These are phyloP conservation scores for Nakazawaea ernobii DNA, from an alignment of 805 yeast species.

Conservation along the genomic window DNA sequence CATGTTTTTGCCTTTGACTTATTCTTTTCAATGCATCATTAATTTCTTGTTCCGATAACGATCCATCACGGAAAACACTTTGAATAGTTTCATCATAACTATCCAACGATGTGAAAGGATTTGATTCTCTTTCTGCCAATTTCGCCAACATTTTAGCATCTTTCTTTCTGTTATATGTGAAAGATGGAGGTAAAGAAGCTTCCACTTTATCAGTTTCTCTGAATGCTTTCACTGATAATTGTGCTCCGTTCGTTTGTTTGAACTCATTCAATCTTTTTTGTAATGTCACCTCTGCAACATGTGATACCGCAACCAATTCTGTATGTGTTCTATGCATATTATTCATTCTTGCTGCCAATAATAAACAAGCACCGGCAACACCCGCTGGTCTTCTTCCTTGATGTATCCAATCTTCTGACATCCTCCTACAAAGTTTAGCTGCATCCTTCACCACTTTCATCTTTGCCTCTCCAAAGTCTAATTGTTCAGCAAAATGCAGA, in stretches of 20 bases:
- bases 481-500: slow-evolving; percentile 85
- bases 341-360: slow-evolving; percentile 95
- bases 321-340: slow-evolving; percentile 86
- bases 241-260: slow-evolving; percentile 67
- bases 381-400: slow-evolving; percentile 99
- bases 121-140: slow-evolving; percentile 21
- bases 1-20: slow-evolving; percentile 18
- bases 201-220: slow-evolving; percentile 41
- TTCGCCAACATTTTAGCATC: slow-evolving; percentile 33
- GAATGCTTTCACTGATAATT: slow-evolving; percentile 67
- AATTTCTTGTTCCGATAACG: slow-evolving; percentile 39
- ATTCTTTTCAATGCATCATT: slow-evolving; percentile 26
- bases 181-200: slow-evolving; percentile 80
- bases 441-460: slow-evolving; percentile 85
- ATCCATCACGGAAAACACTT: slow-evolving; percentile 38
- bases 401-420: slow-evolving; percentile 93
- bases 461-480: slow-evolving; percentile 72
- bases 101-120: slow-evolving; percentile 4
- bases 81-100: slow-evolving; percentile 23
- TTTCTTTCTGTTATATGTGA: slow-evolving; percentile 49
- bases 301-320: slow-evolving; percentile 92
- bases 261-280: slow-evolving; percentile 90
- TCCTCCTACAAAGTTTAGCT: slow-evolving; percentile 74
- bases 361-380: slow-evolving; percentile 92
- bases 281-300: slow-evolving; percentile 89